Percentiles rank a stretch among this genome's conserved stretches.
Evolutionary conservation across 2,329 filamentous ascomycete genomes (phyloP).

Genomic region (Stachybotrys chartarum): DNA sequence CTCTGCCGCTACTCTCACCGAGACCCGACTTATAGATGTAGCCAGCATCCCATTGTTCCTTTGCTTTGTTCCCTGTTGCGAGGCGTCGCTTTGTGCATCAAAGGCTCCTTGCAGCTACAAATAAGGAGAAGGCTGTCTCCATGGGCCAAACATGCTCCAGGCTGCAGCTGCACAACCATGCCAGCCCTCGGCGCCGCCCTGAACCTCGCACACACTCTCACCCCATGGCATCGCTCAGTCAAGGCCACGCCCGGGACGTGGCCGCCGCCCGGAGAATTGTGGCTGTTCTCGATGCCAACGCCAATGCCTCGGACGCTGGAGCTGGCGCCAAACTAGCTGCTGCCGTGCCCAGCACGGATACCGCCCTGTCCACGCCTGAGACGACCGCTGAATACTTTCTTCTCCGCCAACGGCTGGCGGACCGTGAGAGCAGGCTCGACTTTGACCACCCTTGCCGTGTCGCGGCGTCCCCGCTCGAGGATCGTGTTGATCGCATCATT

Average conservation of each 20-base stretch:
- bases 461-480: slow-evolving; percentile 26
- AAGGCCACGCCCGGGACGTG: slow-evolving; percentile 5
- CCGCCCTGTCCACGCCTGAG: slow-evolving; percentile 1
- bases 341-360: background rate
- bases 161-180: background rate
- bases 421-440: slow-evolving; percentile 25
- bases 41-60: background rate
- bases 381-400: slow-evolving; percentile 20
- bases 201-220: background rate
- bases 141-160: background rate
- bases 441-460: slow-evolving; percentile 32
- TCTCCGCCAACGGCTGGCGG: slow-evolving; percentile 19
- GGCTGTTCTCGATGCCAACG: slow-evolving; percentile 14
- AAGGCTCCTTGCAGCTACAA: too few relatives aligned
- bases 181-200: background rate
- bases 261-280: slow-evolving; percentile 15
- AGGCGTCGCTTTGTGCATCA: background rate
- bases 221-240: background rate
- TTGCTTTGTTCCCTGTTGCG: background rate
- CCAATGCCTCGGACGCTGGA: background rate
- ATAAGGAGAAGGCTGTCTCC: background rate
- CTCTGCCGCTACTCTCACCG: background rate
- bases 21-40: background rate
- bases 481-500: slow-evolving; percentile 31
- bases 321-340: background rate